Percentiles rank a stretch among this genome's conserved stretches.
These are phyloP conservation scores for Lactarius psammicola DNA, from an alignment of 768 basidiomycete species.

Conservation along the genomic window DNA sequence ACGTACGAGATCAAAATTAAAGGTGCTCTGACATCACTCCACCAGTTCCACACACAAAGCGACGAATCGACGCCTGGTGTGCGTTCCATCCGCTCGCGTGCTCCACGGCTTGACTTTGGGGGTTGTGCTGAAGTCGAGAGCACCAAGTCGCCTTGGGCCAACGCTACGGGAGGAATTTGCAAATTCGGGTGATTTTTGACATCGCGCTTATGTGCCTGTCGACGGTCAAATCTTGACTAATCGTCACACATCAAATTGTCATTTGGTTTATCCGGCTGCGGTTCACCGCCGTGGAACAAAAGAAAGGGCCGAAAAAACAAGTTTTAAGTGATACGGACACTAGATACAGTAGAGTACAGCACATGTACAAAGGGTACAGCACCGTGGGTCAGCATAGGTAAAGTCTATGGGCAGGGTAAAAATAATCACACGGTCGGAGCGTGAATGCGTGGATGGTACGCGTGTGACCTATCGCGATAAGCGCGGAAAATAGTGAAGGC, in stretches of 20 bases:
- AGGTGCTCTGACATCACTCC: not conserved
- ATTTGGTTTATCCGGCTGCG: not conserved
- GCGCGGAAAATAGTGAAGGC: not conserved
- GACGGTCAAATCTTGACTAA: not conserved
- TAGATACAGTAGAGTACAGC: not conserved
- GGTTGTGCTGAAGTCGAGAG: not conserved
- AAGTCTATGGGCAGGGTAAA: not conserved
- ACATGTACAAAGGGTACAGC: not conserved
- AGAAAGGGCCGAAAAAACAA: not conserved
- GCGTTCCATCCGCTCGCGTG: not conserved
- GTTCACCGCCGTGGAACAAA: not conserved
- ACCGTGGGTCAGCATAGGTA: not conserved
- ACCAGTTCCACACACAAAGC: not conserved
- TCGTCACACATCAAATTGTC: not conserved
- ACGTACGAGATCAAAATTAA: not conserved
- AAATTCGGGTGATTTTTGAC: not conserved
- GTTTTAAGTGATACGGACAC: too few species aligned
- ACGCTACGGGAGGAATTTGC: not conserved
- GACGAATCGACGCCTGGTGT: not conserved
- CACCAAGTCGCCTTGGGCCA: too few species aligned
- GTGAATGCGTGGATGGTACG: not conserved
- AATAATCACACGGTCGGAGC: not conserved
- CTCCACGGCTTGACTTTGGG: not conserved
- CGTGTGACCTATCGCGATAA: not conserved
- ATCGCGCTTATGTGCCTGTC: not conserved